phyloP scores from a whole-genome alignment of 1,284 basidiomycete species.

The Ceratobasidium sp. region DNA sequence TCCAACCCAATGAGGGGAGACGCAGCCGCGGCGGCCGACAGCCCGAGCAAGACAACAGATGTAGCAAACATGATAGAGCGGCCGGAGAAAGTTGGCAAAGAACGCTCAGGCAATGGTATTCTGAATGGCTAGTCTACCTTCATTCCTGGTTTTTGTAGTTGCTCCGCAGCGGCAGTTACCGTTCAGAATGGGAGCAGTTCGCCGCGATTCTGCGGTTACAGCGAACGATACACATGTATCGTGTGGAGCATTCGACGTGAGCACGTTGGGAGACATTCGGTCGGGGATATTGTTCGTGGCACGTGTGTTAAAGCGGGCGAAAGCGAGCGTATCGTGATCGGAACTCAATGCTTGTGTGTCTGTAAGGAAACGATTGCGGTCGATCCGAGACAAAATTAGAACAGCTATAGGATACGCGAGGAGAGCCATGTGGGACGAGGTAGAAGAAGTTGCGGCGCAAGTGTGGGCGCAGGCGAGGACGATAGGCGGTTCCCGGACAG shows the following conservation, averaged over 20 bases:
- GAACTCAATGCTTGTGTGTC: neutral
- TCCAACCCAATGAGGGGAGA: slow-evolving; percentile 31
- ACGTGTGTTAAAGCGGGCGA: slow-evolving; percentile 21
- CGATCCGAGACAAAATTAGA: slow-evolving; percentile 22
- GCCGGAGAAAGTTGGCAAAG: neutral
- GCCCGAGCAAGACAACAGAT: slow-evolving; percentile 3
- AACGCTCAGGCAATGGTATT: neutral
- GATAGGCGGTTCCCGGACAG: slow-evolving; percentile 6
- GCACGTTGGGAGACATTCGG: slow-evolving; percentile 13
- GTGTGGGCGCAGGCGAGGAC: slow-evolving; percentile 9
- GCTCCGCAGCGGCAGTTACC: slow-evolving; percentile 22
- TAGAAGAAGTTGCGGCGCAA: slow-evolving; percentile 21
- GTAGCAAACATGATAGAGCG: neutral
- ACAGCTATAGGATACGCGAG: slow-evolving; percentile 19
- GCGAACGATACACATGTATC: slow-evolving; percentile 20
- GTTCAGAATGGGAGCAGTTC: neutral
- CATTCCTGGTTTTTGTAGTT: slow-evolving; percentile 2
- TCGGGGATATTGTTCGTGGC: slow-evolving; percentile 7
- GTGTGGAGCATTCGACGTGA: slow-evolving; percentile 26
- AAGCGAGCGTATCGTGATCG: slow-evolving; percentile 9
- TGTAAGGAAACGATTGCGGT: neutral
- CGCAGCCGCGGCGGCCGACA: slow-evolving; percentile 12
- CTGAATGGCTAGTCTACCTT: neutral
- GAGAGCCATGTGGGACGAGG: slow-evolving; percentile 17
- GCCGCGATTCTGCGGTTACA: slow-evolving; percentile 23